A percentile compares a stretch with the other conserved stretches of the same genome.
phyloP scores from a whole-genome alignment of 768 basidiomycete species.

The Lactarius vividus region DNA sequence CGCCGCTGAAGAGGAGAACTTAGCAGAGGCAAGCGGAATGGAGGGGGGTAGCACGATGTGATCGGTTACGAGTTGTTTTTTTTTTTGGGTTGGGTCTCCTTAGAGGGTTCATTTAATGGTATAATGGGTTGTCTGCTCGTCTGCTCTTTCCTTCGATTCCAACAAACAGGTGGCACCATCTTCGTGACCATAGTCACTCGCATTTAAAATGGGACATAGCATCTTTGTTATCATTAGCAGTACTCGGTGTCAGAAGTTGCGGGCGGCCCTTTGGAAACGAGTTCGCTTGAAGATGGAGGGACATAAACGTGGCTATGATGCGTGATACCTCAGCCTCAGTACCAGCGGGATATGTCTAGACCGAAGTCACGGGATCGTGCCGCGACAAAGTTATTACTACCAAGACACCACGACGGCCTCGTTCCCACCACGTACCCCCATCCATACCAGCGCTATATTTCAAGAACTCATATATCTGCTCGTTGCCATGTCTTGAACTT shows the following conservation, averaged over 20 bases:
- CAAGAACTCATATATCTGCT: neutral
- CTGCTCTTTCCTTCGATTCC: neutral
- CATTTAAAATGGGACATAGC: neutral
- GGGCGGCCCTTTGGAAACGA: too few species aligned
- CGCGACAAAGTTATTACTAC: neutral
- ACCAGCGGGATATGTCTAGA: neutral
- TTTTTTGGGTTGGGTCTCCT: neutral
- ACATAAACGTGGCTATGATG: too few species aligned
- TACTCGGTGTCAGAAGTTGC: too few species aligned
- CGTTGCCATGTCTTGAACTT: neutral
- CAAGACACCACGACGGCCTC: neutral
- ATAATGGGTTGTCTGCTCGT: neutral
- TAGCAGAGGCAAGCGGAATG: slow-evolving; percentile 28
- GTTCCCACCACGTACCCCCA: neutral
- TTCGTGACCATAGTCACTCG: neutral
- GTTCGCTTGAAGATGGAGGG: too few species aligned
- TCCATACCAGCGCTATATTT: neutral
- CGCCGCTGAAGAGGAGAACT: slow-evolving; percentile 27
- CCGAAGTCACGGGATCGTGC: slow-evolving; percentile 13
- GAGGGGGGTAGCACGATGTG: slow-evolving; percentile 27
- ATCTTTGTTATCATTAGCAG: neutral
- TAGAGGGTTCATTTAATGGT: neutral
- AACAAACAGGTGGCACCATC: neutral
- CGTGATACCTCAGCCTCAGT: too few species aligned
- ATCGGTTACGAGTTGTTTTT: neutral